Conservation (phyloP, 345 rosid genomes). For the Eucalyptus lansdowneana region DNA sequence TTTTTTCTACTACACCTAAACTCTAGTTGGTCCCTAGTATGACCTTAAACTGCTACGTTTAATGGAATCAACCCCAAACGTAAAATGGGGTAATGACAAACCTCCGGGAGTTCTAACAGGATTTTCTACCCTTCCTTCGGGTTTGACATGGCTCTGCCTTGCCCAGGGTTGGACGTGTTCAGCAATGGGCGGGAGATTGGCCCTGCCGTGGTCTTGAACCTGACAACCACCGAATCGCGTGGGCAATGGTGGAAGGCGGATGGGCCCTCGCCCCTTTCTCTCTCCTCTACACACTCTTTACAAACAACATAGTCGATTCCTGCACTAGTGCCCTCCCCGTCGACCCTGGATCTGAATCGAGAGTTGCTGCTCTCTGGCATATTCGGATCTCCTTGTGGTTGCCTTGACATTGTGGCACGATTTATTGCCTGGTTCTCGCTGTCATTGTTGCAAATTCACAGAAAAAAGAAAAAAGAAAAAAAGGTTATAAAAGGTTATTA, state of each 20-base stretch:
- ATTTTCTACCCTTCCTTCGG: too few species aligned
- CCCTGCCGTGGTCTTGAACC: accelerated
- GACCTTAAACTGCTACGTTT: too few species aligned
- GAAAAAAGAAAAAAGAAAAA: too few species aligned
- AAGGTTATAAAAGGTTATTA: too few species aligned
- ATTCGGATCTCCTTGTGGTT: too few species aligned
- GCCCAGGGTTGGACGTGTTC: accelerated
- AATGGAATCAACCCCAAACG: too few species aligned
- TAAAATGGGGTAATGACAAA: too few species aligned
- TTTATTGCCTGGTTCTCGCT: accelerated
- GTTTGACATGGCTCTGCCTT: too few species aligned
- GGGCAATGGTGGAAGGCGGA: not conserved
- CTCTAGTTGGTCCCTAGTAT: too few species aligned
- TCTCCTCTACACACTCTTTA: not conserved
- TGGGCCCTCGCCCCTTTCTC: not conserved
- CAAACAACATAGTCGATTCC: accelerated
- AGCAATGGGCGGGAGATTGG: not conserved
- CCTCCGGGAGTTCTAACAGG: too few species aligned
- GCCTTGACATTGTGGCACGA: accelerated
- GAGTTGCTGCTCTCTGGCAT: accelerated
- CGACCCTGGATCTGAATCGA: accelerated
- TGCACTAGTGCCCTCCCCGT: accelerated
- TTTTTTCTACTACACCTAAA: too few species aligned
- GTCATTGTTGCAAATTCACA: too few species aligned
- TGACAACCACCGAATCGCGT: accelerated